Evolutionary conservation across 2,329 filamentous ascomycete species (phyloP).

Genomic region (Fusarium floridanum): DNA sequence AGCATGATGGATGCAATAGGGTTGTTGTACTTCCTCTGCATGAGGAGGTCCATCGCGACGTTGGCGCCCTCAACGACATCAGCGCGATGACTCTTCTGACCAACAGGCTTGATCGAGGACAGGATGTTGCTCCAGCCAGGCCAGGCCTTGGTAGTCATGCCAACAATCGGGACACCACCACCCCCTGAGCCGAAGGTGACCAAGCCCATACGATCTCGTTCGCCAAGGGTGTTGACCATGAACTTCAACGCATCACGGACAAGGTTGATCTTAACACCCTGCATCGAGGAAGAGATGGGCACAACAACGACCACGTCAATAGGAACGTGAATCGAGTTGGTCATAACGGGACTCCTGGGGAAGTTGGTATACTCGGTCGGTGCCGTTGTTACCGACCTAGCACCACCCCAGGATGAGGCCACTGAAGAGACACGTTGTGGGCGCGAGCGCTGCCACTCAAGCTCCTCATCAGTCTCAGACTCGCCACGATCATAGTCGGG

Average conservation of each 20-base stretch:
- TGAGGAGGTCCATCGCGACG: slow-evolving; percentile 97
- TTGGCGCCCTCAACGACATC: slow-evolving; percentile 98
- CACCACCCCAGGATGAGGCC: slow-evolving; percentile 84
- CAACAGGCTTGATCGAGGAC: slow-evolving; percentile 89
- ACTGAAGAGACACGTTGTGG: slow-evolving; percentile 83
- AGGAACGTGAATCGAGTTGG: slow-evolving; percentile 81
- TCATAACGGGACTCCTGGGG: slow-evolving; percentile 58
- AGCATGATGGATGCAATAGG: slow-evolving; percentile 95
- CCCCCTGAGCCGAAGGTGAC: slow-evolving; percentile 97
- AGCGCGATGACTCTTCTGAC: slow-evolving; percentile 94
- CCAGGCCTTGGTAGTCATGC: slow-evolving; percentile 98
- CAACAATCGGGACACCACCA: slow-evolving; percentile 94
- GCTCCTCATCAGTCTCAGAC: slow-evolving; percentile 87
- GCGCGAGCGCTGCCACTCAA: slow-evolving; percentile 76
- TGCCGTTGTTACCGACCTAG: slow-evolving; percentile 86
- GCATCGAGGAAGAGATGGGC: slow-evolving; percentile 98
- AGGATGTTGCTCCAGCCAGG: slow-evolving; percentile 89
- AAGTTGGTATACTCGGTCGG: slow-evolving; percentile 92
- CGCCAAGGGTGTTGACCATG: slow-evolving; percentile 88
- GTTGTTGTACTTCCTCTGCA: slow-evolving; percentile 97
- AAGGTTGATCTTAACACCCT: slow-evolving; percentile 97
- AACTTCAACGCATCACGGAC: slow-evolving; percentile 93
- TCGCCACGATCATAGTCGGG: slow-evolving; percentile 84
- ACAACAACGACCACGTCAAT: slow-evolving; percentile 97
- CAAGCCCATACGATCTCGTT: slow-evolving; percentile 94